Evolutionary conservation across 164 flowering plant genomes (phyloP), one percentile per base, ranked within the genome.

Genomic region (Malania oleifera): DNA sequence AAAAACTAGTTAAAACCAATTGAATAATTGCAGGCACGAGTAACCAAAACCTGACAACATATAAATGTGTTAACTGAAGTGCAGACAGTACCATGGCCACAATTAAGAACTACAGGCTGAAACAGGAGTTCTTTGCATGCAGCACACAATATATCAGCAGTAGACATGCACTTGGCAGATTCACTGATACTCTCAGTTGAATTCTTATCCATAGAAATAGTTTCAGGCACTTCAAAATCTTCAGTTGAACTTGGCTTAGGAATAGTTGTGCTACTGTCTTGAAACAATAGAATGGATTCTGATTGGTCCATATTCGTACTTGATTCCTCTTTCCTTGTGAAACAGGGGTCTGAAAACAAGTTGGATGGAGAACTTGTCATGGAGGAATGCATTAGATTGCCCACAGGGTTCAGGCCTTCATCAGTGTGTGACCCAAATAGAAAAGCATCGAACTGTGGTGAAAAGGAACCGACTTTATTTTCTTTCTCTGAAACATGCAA

Each of bases 81-180:
- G 29, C 27, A 50, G 38, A 37, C 46, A 27, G 53, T 83, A 91
- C 96, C 98, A 75, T 88, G 95, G 56, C 98, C 98, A 75, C 98
- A 91, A 56, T 91, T 88, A 58, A 91, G 87, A 79, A 82, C 88
- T 13, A 67, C 77, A 37, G 98, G 96, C 51, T 58, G 80, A 58
- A 68, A 72, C 3, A 91, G 82, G 57, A 91, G 49, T 57, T 75
- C 69, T 60, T 75, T 80, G 85, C 96, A 91, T 44, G 77, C 65
- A 23, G 65, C 40, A 66, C 98, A 89, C 27, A 75, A 62, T 38
- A 75, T 75, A 77, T 91, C 92, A 48, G 46, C 60, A 39, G 70
- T 45, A 56, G 82, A 77, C 46, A 84, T 29, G n/a, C 56, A 48
- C 61, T 71, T 52, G 46, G 54, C 22, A 45, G 37, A 40, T 62